Conservation (phyloP, 2,329 filamentous ascomycete genomes). For the Colletotrichum liaoningense region DNA sequence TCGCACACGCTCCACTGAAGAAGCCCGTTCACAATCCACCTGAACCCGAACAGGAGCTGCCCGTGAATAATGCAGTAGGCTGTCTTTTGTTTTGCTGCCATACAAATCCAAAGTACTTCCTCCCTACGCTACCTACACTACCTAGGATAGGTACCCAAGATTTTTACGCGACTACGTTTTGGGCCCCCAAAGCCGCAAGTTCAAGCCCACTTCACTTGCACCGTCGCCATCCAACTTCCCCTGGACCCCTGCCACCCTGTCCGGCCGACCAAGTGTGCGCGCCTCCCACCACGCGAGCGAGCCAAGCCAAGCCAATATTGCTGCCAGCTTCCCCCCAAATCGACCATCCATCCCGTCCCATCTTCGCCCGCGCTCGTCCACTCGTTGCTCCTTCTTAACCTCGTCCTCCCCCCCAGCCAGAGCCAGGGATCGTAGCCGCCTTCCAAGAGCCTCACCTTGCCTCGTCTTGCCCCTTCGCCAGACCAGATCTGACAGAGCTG, state of each 20-base stretch:
- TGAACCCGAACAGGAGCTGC: not conserved
- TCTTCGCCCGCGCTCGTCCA: not conserved
- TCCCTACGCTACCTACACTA: too few species aligned
- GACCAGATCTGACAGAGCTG: slow-evolving; percentile 5
- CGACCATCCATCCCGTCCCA: slow-evolving; percentile 19
- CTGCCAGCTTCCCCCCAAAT: not conserved
- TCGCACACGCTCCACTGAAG: slow-evolving; percentile 19
- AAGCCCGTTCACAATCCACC: slow-evolving; percentile 16
- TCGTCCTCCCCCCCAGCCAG: slow-evolving; percentile 12
- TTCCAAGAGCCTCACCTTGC: slow-evolving; percentile 17
- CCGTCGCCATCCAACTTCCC: slow-evolving; percentile 1
- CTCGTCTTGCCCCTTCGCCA: slow-evolving; percentile 15
- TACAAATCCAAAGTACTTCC: too few species aligned
- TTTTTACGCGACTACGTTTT: not conserved
- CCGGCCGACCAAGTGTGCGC: slow-evolving; percentile 3
- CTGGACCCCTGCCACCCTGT: slow-evolving; percentile 13
- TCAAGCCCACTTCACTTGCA: not conserved
- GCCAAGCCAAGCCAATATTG: slow-evolving; percentile 33
- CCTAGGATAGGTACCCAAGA: too few species aligned
- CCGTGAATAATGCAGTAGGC: not conserved
- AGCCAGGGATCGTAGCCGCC: slow-evolving; percentile 20
- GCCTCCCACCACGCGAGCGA: slow-evolving; percentile 22
- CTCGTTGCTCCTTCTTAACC: slow-evolving; percentile 18
- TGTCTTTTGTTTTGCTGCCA: slow-evolving; percentile 9
- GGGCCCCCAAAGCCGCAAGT: slow-evolving; percentile 5